phyloP scores from a whole-genome alignment of 345 rosid genomes.

The Firmiana major region DNA sequence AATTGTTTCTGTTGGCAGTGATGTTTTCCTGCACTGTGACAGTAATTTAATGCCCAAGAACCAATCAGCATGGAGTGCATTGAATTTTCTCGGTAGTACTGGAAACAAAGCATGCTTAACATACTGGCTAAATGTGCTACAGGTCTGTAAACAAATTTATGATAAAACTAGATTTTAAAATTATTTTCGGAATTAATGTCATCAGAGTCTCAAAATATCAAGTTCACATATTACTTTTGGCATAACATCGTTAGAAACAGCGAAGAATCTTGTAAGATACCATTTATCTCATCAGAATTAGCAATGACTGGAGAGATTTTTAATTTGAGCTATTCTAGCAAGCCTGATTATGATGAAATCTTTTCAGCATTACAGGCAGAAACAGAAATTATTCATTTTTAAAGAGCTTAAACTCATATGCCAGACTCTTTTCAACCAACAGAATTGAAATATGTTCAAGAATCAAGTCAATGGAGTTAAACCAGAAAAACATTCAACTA shows the following conservation, averaged over 20 bases:
- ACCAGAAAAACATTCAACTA: no score
- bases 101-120: conserved; percentile 65
- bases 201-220: no score
- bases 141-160: conserved; percentile 41
- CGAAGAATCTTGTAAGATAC: neutral
- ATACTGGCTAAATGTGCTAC: conserved; percentile 88
- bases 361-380: no score
- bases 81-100: conserved; percentile 77
- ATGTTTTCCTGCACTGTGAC: conserved; percentile 73
- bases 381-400: no score
- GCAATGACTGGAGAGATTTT: no score
- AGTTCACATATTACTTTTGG: neutral
- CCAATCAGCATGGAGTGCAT: conserved; percentile 81
- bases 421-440: no score
- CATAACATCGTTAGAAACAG: neutral
- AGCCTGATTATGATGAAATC: no score
- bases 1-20: conserved; percentile 44
- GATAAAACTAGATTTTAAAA: neutral
- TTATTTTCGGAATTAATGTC: neutral
- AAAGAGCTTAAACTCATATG: no score
- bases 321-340: no score
- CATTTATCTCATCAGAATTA: neutral
- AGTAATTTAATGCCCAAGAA: conserved; percentile 68
- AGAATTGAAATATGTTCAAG: no score
- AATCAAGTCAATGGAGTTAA: no score